Percentiles rank a stretch among this genome's conserved stretches.
phyloP scores from a whole-genome alignment of 352 stramenopile genomes.

The Pythium graminicola region DNA sequence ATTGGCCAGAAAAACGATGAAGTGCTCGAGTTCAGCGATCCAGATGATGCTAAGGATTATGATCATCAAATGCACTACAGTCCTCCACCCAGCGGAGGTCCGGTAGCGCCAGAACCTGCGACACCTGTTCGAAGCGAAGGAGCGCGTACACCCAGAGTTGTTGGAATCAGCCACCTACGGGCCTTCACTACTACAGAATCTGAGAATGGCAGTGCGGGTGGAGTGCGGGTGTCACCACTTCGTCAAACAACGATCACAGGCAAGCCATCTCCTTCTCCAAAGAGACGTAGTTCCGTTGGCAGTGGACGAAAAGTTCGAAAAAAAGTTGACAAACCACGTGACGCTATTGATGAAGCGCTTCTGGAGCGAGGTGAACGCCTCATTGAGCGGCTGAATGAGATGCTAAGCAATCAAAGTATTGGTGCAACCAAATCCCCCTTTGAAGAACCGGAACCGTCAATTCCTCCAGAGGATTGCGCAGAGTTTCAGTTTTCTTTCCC shows the following conservation, averaged over 20 bases:
- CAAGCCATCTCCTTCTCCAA: constrained; percentile 17
- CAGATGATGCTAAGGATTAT: constrained; percentile 7
- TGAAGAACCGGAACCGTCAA: constrained; percentile 22
- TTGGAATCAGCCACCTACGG: no score
- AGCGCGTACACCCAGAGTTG: neutral
- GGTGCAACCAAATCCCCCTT: constrained; percentile 20
- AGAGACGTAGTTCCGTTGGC: constrained; percentile 2
- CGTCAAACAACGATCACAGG: constrained; percentile 17
- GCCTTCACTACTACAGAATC: no score
- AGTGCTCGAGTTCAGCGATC: constrained; percentile 27
- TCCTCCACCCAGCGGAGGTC: constrained; percentile 33
- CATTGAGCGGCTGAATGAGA: constrained; percentile 29
- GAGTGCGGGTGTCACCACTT: constrained; percentile 4
- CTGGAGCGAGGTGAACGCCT: constrained; percentile 30
- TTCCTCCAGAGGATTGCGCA: neutral
- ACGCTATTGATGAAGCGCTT: constrained; percentile 17
- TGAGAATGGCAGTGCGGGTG: no score
- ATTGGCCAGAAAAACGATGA: constrained; percentile 13
- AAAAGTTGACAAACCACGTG: constrained; percentile 11
- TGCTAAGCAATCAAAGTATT: constrained; percentile 22
- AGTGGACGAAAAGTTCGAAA: constrained; percentile 12
- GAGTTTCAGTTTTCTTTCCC: constrained; percentile 21
- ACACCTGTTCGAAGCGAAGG: constrained; percentile 3
- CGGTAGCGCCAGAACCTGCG: neutral
- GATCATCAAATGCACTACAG: constrained; percentile 49